Evolutionary conservation across 139 green algal species (phyloP), one percentile per base, ranked within the genome.

Genomic region (Ettlia oleoabundans): DNA sequence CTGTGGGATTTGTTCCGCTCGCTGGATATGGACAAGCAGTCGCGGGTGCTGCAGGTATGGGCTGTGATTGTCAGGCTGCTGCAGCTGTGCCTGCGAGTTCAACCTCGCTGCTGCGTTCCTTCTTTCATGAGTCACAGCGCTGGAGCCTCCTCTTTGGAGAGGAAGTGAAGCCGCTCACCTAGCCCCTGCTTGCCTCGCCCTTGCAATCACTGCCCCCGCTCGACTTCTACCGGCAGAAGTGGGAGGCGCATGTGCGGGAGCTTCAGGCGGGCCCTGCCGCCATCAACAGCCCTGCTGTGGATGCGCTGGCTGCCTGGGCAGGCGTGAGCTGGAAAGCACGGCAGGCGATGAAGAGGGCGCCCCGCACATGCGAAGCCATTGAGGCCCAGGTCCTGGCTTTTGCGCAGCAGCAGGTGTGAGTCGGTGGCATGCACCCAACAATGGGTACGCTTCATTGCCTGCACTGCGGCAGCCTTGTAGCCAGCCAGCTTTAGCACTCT

Each of bases 21-120:
- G 5, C 84, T 93, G 10, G 86, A 93, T 55, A 81, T 76, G 61
- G 89, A 92, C 66, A 90, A 86, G 67, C 75, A 93, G 73, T 28
- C 33, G 41, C 47, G 81, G 19, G 82, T 93, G 37, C 84, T 93
- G 28, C 35, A 85, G 85, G 85, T 86, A n/a, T n/a, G n/a, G n/a
- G n/a, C n/a, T n/a, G n/a, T n/a, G n/a, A n/a, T n/a, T n/a, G n/a
- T n/a, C n/a, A n/a, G n/a, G n/a, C n/a, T n/a, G n/a, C 15, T 61
- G 40, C 26, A n/a, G 55, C 18, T 15, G 55, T 65, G 55, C 18
- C 55, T 58, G 47, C 47, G 13, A 58, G 13, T 15, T n/a, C n/a
- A n/a, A n/a, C n/a, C n/a, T n/a, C n/a, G n/a, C n/a, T n/a, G n/a
- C n/a, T n/a, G n/a, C n/a, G n/a, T n/a, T n/a, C n/a, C n/a, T n/a